Evolutionary conservation across 1,284 basidiomycete species (phyloP).

Genomic region (Microbotryum silenes-acaulis): DNA sequence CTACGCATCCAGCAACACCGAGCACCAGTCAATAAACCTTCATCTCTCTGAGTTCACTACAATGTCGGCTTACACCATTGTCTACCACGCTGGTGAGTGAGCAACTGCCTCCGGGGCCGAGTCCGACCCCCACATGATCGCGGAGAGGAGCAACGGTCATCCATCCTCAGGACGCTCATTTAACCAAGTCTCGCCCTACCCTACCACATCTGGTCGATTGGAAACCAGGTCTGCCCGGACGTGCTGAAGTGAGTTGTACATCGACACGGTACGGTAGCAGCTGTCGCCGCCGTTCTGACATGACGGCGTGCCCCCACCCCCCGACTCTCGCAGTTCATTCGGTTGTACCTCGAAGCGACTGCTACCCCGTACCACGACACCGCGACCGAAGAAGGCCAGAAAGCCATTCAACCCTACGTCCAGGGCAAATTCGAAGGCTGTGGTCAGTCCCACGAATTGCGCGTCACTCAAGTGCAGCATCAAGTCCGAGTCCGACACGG

Average conservation of each 20-base stretch:
- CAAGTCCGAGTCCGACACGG: background rate
- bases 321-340: slow-evolving; percentile 15
- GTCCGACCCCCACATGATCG: too few species aligned
- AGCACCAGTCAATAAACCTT: too few species aligned
- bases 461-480: background rate
- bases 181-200: too few species aligned
- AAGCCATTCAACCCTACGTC: slow-evolving; percentile 13
- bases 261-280: background rate
- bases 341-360: slow-evolving; percentile 26
- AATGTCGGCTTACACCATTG: slow-evolving; percentile 12
- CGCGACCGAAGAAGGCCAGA: slow-evolving; percentile 12
- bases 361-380: slow-evolving; percentile 18
- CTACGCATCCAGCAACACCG: too few species aligned
- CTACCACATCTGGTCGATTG: too few species aligned
- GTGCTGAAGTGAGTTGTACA: slow-evolving; percentile 20
- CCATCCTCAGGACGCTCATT: too few species aligned
- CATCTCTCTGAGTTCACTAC: too few species aligned
- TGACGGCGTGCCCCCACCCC: too few species aligned
- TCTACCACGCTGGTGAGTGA: slow-evolving; percentile 22
- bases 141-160: too few species aligned
- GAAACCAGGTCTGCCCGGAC: slow-evolving; percentile 10
- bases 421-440: slow-evolving; percentile 12
- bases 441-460: background rate
- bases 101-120: too few species aligned
- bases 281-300: background rate